Evolutionary conservation across 2,329 filamentous ascomycete species (phyloP).

Genomic region (Tolypocladium pustulatum): DNA sequence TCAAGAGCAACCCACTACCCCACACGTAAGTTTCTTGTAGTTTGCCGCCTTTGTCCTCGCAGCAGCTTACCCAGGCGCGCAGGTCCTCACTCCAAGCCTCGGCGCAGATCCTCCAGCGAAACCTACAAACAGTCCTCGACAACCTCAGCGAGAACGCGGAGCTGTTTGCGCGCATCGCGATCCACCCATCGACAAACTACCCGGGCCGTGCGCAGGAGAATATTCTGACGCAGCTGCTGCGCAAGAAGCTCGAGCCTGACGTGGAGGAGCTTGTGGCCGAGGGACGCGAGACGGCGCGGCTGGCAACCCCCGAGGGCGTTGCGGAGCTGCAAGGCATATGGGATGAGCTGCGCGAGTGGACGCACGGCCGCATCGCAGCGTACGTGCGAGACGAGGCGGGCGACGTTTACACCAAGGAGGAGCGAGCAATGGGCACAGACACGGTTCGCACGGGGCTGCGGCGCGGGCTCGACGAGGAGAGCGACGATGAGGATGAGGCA

Average conservation of each 20-base stretch:
- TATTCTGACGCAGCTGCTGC: slow-evolving; percentile 58
- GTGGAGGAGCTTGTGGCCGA: slow-evolving; percentile 64
- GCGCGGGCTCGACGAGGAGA: slow-evolving; percentile 39
- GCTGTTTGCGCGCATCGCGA: slow-evolving; percentile 58
- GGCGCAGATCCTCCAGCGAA: slow-evolving; percentile 58
- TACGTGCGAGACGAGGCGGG: slow-evolving; percentile 32
- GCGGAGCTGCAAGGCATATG: slow-evolving; percentile 44
- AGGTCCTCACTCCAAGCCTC: slow-evolving; percentile 66
- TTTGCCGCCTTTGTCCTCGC: neutral
- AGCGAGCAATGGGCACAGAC: slow-evolving; percentile 54
- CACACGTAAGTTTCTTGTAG: slow-evolving; percentile 40
- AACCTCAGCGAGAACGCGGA: slow-evolving; percentile 54
- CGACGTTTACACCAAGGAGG: slow-evolving; percentile 64
- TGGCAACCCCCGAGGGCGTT: slow-evolving; percentile 32
- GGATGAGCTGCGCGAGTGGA: slow-evolving; percentile 33
- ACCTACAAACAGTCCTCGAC: slow-evolving; percentile 56
- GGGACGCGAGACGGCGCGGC: slow-evolving; percentile 39
- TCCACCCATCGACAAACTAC: slow-evolving; percentile 67
- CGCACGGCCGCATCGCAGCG: slow-evolving; percentile 26
- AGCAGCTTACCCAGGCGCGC: neutral
- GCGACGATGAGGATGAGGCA: slow-evolving; percentile 46
- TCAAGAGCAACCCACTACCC: slow-evolving; percentile 55
- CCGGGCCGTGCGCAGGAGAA: slow-evolving; percentile 58
- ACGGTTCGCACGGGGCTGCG: slow-evolving; percentile 63
- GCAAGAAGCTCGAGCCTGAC: slow-evolving; percentile 73